A percentile compares a stretch with the other conserved stretches of the same genome.
Evolutionary conservation across 306 rosid genomes (phyloP).

Genomic region (Senna tora): DNA sequence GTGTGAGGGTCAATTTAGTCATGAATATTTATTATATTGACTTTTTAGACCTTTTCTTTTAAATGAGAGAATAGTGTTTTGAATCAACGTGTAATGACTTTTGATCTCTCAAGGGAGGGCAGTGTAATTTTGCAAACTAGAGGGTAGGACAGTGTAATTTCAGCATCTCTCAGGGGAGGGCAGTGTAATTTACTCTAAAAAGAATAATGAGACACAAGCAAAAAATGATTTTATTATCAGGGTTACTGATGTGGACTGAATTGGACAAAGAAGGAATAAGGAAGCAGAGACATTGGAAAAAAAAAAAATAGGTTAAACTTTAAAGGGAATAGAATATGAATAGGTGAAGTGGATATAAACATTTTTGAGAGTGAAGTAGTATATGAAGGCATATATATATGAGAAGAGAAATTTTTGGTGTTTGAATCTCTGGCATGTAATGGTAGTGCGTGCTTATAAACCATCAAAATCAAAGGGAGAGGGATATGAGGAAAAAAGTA

Average conservation of each 20-base stretch:
- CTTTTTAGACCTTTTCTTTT: no score
- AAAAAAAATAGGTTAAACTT: background rate
- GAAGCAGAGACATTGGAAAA: slow-evolving; percentile 37
- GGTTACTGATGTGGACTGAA: slow-evolving; percentile 26
- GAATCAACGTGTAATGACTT: no score
- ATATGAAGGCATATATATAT: background rate
- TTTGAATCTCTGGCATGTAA: no score
- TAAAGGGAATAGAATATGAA: background rate
- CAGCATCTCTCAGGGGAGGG: no score
- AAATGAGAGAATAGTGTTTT: no score
- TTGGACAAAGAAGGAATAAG: slow-evolving; percentile 26
- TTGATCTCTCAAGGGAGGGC: no score
- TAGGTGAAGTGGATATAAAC: slow-evolving; percentile 23
- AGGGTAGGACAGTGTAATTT: no score
- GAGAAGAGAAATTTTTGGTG: no score
- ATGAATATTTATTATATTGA: no score
- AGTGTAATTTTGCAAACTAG: no score
- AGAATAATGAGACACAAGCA: background rate
- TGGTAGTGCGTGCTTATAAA: slow-evolving; percentile 29
- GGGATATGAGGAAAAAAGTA: slow-evolving; percentile 35
- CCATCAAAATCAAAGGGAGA: slow-evolving; percentile 9
- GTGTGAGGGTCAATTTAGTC: no score
- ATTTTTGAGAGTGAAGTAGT: background rate
- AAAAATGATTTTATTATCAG: slow-evolving; percentile 24
- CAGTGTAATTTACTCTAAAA: no score